Evolutionary conservation across 257 asterid species (phyloP).

Genomic region (Solanum chmielewskii): DNA sequence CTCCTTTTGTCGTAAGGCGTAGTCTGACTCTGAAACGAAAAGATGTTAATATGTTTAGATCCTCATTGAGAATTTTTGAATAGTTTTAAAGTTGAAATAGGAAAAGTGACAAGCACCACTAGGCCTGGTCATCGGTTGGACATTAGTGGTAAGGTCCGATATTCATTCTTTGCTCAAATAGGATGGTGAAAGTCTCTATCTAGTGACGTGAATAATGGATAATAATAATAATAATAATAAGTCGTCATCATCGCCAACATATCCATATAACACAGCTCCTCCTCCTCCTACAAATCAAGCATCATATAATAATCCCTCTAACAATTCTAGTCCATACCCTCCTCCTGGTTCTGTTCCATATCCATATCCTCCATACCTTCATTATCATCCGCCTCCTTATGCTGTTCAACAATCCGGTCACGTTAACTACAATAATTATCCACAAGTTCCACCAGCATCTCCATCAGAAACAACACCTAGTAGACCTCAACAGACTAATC

Average conservation of each 20-base stretch:
- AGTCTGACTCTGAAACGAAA: not conserved
- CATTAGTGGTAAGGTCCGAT: not conserved
- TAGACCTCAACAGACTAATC: conserved; percentile 1
- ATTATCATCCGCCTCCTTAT: conserved; percentile 36
- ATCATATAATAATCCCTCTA: conserved; percentile 23
- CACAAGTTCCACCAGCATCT: conserved; percentile 13
- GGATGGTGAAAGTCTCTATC: not conserved
- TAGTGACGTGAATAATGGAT: conserved; percentile 26
- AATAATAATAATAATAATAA: conserved; percentile 32
- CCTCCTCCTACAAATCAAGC: conserved; percentile 20
- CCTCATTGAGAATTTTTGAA: not conserved
- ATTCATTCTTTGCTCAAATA: not conserved
- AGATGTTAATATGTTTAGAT: not conserved
- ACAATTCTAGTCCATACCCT: conserved; percentile 6
- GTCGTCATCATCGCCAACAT: conserved; percentile 35
- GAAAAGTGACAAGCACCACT: not conserved
- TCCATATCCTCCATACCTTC: conserved; percentile 41
- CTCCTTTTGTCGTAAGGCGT: not conserved
- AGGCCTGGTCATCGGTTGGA: not conserved
- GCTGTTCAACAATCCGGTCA: conserved; percentile 22
- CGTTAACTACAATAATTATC: conserved; percentile 12
- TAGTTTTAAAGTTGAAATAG: not conserved
- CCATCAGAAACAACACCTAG: not conserved
- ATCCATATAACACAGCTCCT: conserved; percentile 39
- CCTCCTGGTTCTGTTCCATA: conserved; percentile 22